Evolutionary conservation across 2,329 filamentous ascomycete species (phyloP).

Genomic region (Teratosphaeria epicoccoides): DNA sequence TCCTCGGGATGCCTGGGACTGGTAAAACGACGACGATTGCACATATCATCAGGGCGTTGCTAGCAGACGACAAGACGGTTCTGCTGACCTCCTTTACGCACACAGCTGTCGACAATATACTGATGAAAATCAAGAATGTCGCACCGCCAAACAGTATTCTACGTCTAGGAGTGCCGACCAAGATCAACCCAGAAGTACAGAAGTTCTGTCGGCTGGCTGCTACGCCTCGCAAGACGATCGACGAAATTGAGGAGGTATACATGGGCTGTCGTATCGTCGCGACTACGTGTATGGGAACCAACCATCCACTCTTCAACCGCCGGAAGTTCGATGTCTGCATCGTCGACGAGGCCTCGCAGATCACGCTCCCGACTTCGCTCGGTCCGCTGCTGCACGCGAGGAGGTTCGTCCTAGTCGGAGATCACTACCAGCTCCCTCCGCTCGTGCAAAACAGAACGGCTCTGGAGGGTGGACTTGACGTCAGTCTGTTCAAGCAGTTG

Average conservation of each 20-base stretch:
- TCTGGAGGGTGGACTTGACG: slow-evolving; percentile 72
- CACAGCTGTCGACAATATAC: slow-evolving; percentile 94
- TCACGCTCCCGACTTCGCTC: slow-evolving; percentile 87
- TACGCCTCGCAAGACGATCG: slow-evolving; percentile 62
- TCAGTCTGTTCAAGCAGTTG: slow-evolving; percentile 86
- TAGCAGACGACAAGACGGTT: slow-evolving; percentile 83
- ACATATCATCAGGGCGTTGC: slow-evolving; percentile 85
- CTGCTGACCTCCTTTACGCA: slow-evolving; percentile 93
- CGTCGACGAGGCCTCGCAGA: slow-evolving; percentile 94
- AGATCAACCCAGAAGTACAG: slow-evolving; percentile 79
- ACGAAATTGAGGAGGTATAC: slow-evolving; percentile 75
- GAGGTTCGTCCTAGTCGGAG: slow-evolving; percentile 89
- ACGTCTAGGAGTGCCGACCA: slow-evolving; percentile 72
- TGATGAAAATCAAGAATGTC: slow-evolving; percentile 69
- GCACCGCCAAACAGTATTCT: slow-evolving; percentile 54
- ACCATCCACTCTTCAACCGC: slow-evolving; percentile 76
- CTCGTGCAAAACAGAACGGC: slow-evolving; percentile 89
- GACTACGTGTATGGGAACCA: slow-evolving; percentile 87
- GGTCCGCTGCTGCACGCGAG: slow-evolving; percentile 87
- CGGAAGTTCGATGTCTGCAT: slow-evolving; percentile 96
- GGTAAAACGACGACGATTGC: slow-evolving; percentile 98
- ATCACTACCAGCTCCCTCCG: slow-evolving; percentile 91
- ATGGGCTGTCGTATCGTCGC: slow-evolving; percentile 81
- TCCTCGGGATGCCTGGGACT: slow-evolving; percentile 95
- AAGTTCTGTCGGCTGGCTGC: slow-evolving; percentile 73